Evolutionary conservation across 2,329 filamentous ascomycete genomes (phyloP).

Genomic region (Zasmidium citrigriseum): DNA sequence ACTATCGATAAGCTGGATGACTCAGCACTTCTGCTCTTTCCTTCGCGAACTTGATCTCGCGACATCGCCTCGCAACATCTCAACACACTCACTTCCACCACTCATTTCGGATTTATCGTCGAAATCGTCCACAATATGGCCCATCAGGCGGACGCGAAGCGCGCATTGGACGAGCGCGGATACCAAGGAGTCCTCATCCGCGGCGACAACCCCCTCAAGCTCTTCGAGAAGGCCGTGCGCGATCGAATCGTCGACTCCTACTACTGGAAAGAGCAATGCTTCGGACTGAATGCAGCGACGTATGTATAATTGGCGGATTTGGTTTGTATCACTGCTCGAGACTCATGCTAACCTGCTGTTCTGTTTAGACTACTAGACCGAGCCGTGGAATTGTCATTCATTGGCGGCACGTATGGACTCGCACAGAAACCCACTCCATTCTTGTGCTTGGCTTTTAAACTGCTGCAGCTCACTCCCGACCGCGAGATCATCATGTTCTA

Average conservation of each 20-base stretch:
- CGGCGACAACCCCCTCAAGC: slow-evolving; percentile 89
- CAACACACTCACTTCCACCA: background rate
- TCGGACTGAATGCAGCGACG: slow-evolving; percentile 82
- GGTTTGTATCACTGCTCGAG: too few species aligned
- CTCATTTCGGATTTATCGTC: background rate
- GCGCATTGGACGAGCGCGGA: slow-evolving; percentile 86
- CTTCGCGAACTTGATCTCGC: background rate
- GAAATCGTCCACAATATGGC: slow-evolving; percentile 44
- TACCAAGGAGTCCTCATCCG: slow-evolving; percentile 75
- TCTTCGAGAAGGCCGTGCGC: slow-evolving; percentile 92
- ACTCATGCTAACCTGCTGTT: too few species aligned
- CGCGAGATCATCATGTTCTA: slow-evolving; percentile 80
- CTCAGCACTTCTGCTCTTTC: background rate
- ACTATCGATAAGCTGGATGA: slow-evolving; percentile 2
- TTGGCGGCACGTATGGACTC: slow-evolving; percentile 85
- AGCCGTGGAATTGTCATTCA: slow-evolving; percentile 77
- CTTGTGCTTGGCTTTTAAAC: slow-evolving; percentile 90
- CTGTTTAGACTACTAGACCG: slow-evolving; percentile 86
- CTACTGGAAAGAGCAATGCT: slow-evolving; percentile 99
- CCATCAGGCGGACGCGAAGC: slow-evolving; percentile 75
- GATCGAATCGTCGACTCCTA: slow-evolving; percentile 94
- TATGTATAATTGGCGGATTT: too few species aligned
- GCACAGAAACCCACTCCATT: slow-evolving; percentile 89
- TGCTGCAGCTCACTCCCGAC: slow-evolving; percentile 81
- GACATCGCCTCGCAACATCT: background rate